These are phyloP conservation scores for Scopulariopsis brevicaulis DNA, from an alignment of 2,329 filamentous ascomycete species.

Conservation along the genomic window DNA sequence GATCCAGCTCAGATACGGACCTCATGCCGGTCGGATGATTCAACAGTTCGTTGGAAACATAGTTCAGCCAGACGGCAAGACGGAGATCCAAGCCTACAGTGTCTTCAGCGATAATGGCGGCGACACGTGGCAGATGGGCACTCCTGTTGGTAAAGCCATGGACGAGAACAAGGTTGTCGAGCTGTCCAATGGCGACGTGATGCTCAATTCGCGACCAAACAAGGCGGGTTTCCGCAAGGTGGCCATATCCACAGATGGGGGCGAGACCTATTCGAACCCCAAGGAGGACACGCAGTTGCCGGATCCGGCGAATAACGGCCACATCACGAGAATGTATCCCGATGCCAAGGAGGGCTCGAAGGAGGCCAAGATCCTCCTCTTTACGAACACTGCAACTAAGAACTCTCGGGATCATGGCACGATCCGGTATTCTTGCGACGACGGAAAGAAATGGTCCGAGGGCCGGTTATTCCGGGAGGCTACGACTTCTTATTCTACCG, in stretches of 20 bases:
- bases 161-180: slow-evolving; percentile 4
- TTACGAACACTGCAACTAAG: not conserved
- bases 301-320: slow-evolving; percentile 1
- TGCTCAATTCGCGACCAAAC: slow-evolving; percentile 1
- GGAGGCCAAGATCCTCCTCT: slow-evolving; percentile 1
- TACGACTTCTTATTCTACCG: not conserved
- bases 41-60: not conserved
- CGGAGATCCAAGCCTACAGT: not conserved
- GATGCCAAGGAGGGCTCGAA: not conserved
- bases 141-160: not conserved
- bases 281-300: not conserved
- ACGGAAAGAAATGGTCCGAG: not conserved
- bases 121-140: not conserved
- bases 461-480: not conserved
- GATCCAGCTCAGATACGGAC: not conserved
- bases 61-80: not conserved
- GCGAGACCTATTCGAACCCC: not conserved
- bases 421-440: not conserved
- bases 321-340: slow-evolving; percentile 1
- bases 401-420: not conserved
- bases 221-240: not conserved
- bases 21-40: not conserved
- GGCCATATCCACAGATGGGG: not conserved
- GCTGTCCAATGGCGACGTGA: slow-evolving; percentile 1
- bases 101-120: slow-evolving; percentile 1